phyloP scores from a whole-genome alignment of 805 yeast species.

The Ogataea salicorniae region DNA sequence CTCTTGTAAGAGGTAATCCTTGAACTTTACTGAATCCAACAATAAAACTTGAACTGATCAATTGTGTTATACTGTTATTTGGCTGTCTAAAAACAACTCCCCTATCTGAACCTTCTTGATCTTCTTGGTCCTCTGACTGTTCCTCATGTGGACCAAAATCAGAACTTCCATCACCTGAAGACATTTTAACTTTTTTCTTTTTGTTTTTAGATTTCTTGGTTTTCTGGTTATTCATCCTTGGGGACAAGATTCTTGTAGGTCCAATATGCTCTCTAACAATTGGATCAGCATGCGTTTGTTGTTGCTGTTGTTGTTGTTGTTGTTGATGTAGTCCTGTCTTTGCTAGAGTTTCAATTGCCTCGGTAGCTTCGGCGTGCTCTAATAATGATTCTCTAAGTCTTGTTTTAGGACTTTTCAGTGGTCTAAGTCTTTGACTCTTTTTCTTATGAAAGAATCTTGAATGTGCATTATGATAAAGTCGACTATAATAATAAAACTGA shows the following conservation, averaged over 20 bases:
- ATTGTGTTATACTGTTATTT: slow-evolving; percentile 15
- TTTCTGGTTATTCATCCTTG: not conserved
- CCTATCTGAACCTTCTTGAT: not conserved
- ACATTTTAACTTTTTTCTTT: not conserved
- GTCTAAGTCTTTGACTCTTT: slow-evolving; percentile 11
- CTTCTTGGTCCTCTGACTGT: not conserved
- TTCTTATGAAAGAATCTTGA: slow-evolving; percentile 23
- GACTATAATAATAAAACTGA: slow-evolving; percentile 46
- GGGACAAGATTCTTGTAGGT: slow-evolving; percentile 6
- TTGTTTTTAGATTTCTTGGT: not conserved
- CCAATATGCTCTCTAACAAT: slow-evolving; percentile 1
- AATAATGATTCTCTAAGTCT: slow-evolving; percentile 18
- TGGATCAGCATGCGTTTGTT: not conserved
- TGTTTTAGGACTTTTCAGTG: slow-evolving; percentile 21
- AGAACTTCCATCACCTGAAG: slow-evolving; percentile 1
- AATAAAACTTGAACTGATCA: slow-evolving; percentile 27
- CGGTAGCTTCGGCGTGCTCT: slow-evolving; percentile 3
- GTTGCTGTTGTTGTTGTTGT: no score
- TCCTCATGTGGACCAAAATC: not conserved
- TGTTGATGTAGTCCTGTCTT: not conserved
- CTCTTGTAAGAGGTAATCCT: slow-evolving; percentile 14
- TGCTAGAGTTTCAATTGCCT: not conserved
- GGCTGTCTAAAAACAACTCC: slow-evolving; percentile 3
- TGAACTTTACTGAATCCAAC: slow-evolving; percentile 27
- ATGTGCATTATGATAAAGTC: slow-evolving; percentile 33